Evolutionary conservation across 352 stramenopile species (phyloP).

Genomic region (Globisporangium apiculatum): DNA sequence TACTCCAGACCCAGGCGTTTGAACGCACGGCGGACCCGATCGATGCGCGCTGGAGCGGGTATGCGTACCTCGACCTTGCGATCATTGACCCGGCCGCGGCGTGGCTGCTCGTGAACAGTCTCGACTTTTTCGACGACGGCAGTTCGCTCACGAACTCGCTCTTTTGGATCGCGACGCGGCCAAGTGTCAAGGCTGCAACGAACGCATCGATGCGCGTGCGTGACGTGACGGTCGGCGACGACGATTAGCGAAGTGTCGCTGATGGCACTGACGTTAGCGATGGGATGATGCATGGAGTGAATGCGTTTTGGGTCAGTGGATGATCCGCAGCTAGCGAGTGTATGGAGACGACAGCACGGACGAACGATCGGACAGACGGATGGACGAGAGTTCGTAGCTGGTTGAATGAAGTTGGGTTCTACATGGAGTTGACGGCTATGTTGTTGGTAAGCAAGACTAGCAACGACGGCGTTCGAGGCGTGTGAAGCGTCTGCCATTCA

Average conservation of each 20-base stretch:
- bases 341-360: too few species aligned
- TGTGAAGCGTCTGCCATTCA: too few species aligned
- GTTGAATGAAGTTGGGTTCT: too few species aligned
- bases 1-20: constrained; percentile 69
- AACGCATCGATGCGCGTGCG: background rate
- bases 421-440: too few species aligned
- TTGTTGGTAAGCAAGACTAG: too few species aligned
- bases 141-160: constrained; percentile 87
- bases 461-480: too few species aligned
- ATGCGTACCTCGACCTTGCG: constrained; percentile 77
- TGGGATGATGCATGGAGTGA: background rate
- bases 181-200: constrained; percentile 7
- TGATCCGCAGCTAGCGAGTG: too few species aligned
- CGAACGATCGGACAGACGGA: too few species aligned
- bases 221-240: background rate
- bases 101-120: constrained; percentile 55
- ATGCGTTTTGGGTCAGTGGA: too few species aligned
- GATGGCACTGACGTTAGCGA: too few species aligned
- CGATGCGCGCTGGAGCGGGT: constrained; percentile 76
- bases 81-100: constrained; percentile 69
- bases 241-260: background rate
- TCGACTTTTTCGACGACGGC: constrained; percentile 81
- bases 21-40: constrained; percentile 48
- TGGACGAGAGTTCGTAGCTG: too few species aligned
- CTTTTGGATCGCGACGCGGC: constrained; percentile 85